Base-by-base conservation (phyloP, 495 filamentous ascomycete genomes). In the Hypoxylon cercidicola region DNA sequence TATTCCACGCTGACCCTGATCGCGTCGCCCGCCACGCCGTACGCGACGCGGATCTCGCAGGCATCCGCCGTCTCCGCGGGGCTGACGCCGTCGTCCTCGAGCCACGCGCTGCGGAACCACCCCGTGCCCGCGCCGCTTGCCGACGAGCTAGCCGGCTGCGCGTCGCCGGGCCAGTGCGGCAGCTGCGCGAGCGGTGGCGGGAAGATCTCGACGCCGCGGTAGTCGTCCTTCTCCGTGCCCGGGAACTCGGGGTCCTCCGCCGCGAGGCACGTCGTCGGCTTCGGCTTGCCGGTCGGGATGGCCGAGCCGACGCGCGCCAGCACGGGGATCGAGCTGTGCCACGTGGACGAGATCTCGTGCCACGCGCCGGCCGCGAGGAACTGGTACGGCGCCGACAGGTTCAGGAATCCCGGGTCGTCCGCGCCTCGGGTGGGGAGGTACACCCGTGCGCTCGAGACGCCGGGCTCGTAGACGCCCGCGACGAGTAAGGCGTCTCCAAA, bases 401-500 rank as follows among this genome's bases (percentile, higher is more conserved):
- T 89, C 25, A 89, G 69, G 66, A 81, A 90, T 20, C 87, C 87
- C 16, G 79, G 76, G 55, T 86, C 81, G 28, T 79, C 77, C 18
- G 39, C 60, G 11, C 65, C 72, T 0, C 62, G 62, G 64, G 79
- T 82, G 1, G 88, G 88, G 0, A 90, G 82, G 57, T 90, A 90
- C 18, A 90, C 72, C 16, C 78, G 79, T 3, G 83, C 83, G 20
- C 65, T 76, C 20, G 67, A 78, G 16, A 79, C 72, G 9, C 83
- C 86, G 1, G 85, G 76, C 67, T 88, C 79, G 69, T 88, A 89
- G 6, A 90, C 86, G 15, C 88, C 87, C 4, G 85, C 85, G 19
- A 90, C 79, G 3, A 90, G 77, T 5, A 90, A 73, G n/a, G 80
- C 79, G 64, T 89, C 85, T 11, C 88, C 87, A 55, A 90, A 83